Evolutionary conservation across 148 eudicot species (phyloP).

Genomic region (Chenopodium berlandieri): DNA sequence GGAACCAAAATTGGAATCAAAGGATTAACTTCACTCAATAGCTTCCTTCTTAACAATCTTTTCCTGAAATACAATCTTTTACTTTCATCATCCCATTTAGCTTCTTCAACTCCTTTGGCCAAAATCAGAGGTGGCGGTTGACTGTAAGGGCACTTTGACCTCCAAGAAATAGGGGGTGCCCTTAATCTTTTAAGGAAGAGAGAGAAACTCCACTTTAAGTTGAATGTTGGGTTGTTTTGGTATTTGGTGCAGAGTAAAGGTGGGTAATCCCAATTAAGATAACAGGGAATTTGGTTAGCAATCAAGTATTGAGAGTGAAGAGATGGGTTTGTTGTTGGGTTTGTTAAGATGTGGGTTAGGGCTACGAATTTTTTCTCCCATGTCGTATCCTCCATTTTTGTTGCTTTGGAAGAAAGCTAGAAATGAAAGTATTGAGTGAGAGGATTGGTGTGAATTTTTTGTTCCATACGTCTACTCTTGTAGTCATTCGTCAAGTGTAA

Average conservation of each 20-base stretch:
- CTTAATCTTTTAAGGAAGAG: slow-evolving; percentile 66
- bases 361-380: slow-evolving; percentile 73
- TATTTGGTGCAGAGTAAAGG: slow-evolving; percentile 47
- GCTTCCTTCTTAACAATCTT: slow-evolving; percentile 39
- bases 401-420: neutral
- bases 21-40: slow-evolving; percentile 44
- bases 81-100: slow-evolving; percentile 63
- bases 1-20: slow-evolving; percentile 68
- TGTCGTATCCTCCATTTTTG: slow-evolving; percentile 55
- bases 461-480: no score
- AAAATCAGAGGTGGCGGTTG: slow-evolving; percentile 67
- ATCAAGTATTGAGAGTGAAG: slow-evolving; percentile 78
- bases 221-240: slow-evolving; percentile 12
- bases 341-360: slow-evolving; percentile 71
- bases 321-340: slow-evolving; percentile 67
- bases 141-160: slow-evolving; percentile 81
- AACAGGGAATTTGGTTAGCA: slow-evolving; percentile 71
- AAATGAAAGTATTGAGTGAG: no score
- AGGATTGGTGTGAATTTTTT: no score
- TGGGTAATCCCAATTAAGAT: slow-evolving; percentile 82
- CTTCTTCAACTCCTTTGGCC: slow-evolving; percentile 75
- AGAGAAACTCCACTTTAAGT: slow-evolving; percentile 48
- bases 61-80: slow-evolving; percentile 50
- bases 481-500: no score
- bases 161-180: slow-evolving; percentile 62